Conservation (phyloP, 768 basidiomycete species). For the Boletus rex-veris region DNA sequence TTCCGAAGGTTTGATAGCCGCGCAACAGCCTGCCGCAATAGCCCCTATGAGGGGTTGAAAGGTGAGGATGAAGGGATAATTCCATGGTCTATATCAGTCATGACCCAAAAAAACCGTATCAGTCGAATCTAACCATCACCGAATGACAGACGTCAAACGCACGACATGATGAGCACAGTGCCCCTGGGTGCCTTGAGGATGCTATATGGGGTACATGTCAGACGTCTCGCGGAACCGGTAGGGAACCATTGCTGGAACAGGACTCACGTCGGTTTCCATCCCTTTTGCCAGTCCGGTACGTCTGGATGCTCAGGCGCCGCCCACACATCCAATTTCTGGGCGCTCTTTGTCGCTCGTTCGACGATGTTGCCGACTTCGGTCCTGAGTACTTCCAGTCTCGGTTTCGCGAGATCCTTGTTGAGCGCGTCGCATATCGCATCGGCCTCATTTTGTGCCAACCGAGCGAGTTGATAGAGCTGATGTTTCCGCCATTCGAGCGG, state of each 20-base stretch:
- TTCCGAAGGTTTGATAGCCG: constrained; percentile 67
- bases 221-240: background rate
- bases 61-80: constrained; percentile 55
- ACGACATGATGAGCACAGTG: constrained; percentile 59
- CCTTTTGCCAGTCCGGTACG: constrained; percentile 39
- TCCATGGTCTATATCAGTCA: constrained; percentile 51
- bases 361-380: constrained; percentile 46
- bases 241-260: too few species aligned
- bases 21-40: constrained; percentile 71
- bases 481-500: constrained; percentile 57
- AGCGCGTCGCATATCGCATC: constrained; percentile 46
- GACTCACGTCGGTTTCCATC: constrained; percentile 47
- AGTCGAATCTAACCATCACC: background rate
- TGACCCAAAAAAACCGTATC: background rate
- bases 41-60: constrained; percentile 65
- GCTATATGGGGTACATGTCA: constrained; percentile 3
- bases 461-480: constrained; percentile 62
- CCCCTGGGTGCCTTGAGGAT: constrained; percentile 59
- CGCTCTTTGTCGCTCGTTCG: constrained; percentile 40
- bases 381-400: constrained; percentile 33
- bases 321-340: constrained; percentile 58
- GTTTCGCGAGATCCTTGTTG: constrained; percentile 48
- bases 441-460: constrained; percentile 59
- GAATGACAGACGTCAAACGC: constrained; percentile 17
- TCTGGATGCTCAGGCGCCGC: constrained; percentile 40